A percentile compares a stretch with the other conserved stretches of the same genome.
These are phyloP conservation scores for Trichoderma arundinaceum DNA, from an alignment of 2,329 filamentous ascomycete species.

Conservation along the genomic window DNA sequence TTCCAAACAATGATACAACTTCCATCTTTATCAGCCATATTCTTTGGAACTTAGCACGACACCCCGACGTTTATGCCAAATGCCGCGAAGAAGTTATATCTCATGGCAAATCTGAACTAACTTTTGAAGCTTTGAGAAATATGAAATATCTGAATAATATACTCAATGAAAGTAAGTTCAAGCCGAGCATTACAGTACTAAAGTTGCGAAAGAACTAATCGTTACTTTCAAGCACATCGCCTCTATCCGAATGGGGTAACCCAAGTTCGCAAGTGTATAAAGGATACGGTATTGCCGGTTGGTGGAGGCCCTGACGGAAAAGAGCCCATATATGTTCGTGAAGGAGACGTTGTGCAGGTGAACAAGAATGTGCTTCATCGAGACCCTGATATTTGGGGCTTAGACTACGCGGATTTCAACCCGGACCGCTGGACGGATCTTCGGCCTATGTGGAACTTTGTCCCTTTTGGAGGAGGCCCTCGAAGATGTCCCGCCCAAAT, in stretches of 20 bases:
- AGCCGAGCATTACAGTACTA: too few relatives aligned
- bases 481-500: conserved; percentile 35
- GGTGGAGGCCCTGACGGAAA: too few relatives aligned
- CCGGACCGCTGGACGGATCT: conserved; percentile 48
- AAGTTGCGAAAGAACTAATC: too few relatives aligned
- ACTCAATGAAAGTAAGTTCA: conserved; percentile 12
- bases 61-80: background rate
- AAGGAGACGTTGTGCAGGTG: conserved; percentile 50
- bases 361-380: conserved; percentile 46
- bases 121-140: background rate
- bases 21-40: background rate
- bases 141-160: conserved; percentile 18
- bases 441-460: conserved; percentile 37
- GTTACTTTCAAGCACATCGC: too few relatives aligned
- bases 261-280: too few relatives aligned
- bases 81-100: background rate
- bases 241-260: too few relatives aligned
- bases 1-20: conserved; percentile 11
- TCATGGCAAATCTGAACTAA: background rate
- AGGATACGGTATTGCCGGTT: too few relatives aligned
- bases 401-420: conserved; percentile 47
- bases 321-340: too few relatives aligned
- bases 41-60: background rate
- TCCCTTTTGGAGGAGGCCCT: conserved; percentile 39
- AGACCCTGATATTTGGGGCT: conserved; percentile 46